Conservation (phyloP, 768 basidiomycete genomes). For the Boletus reticuloceps region DNA sequence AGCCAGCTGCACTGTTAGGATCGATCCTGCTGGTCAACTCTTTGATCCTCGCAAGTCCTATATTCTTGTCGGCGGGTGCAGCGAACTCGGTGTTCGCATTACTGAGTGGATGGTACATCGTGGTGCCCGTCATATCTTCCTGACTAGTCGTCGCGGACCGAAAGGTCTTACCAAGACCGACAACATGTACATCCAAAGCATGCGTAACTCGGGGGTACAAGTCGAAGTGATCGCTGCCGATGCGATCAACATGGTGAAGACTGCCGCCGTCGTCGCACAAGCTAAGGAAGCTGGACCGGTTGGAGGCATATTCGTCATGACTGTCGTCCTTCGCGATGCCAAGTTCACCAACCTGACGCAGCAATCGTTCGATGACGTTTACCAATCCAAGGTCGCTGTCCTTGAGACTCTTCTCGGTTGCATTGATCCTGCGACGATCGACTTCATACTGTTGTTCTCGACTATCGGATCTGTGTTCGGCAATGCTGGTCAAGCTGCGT, state of each 20-base stretch:
- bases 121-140: slow-evolving; percentile 32
- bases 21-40: slow-evolving; percentile 27
- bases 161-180: slow-evolving; percentile 22
- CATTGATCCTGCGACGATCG: slow-evolving; percentile 18
- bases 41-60: slow-evolving; percentile 30
- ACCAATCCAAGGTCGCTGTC: slow-evolving; percentile 22
- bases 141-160: slow-evolving; percentile 26
- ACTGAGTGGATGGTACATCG: slow-evolving; percentile 34
- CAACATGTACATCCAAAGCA: slow-evolving; percentile 27
- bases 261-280: slow-evolving; percentile 19
- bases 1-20: slow-evolving; percentile 3
- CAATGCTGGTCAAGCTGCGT: slow-evolving; percentile 23
- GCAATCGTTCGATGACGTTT: slow-evolving; percentile 27
- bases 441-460: slow-evolving; percentile 35
- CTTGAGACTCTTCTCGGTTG: slow-evolving; percentile 17
- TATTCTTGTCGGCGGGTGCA: slow-evolving; percentile 20
- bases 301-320: slow-evolving; percentile 35
- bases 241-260: slow-evolving; percentile 22
- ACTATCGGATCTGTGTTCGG: slow-evolving; percentile 35
- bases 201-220: slow-evolving; percentile 22
- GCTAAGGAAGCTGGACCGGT: slow-evolving; percentile 25
- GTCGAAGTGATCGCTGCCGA: slow-evolving; percentile 29
- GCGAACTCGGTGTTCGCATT: slow-evolving; percentile 25
- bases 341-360: slow-evolving; percentile 35
- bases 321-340: slow-evolving; percentile 33